Base-by-base conservation (phyloP, 768 basidiomycete genomes). In the Candolleomyces efflorescens region DNA sequence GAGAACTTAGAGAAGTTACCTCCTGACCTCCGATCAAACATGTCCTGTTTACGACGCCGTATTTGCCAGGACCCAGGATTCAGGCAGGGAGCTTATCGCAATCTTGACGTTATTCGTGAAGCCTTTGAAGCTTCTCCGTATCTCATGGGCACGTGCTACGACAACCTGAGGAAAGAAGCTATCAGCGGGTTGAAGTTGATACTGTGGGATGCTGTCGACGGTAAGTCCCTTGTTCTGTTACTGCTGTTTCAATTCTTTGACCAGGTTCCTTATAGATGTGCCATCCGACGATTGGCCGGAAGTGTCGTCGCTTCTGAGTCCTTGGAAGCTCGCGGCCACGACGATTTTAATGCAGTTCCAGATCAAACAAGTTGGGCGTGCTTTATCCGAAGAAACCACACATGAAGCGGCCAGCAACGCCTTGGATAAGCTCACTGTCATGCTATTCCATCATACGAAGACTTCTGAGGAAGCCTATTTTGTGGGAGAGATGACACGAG, bases 271-370 rank as follows among this genome's bases (percentile, higher is more conserved):
- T 50, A 26, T 62, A 72, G 80, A 82, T 54, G 72, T 79, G 18
- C 82, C 82, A 39, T 72, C 82, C 52, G 79, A 78, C 51, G 82
- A 80, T 55, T 85, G 83, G 79, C 81, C 83, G 18, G 76, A 80
- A 59, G 79, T 86, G 12, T 84, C 83, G 0, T 84, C 83, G 10
- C 73, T 89, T 32, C 73, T 92, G 26, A 91, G 88, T 60, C 91
- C 90, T 0, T 93, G 91, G 89, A 90, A 88, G 65, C 81, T 92
- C 23, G 83, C 88, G 10, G 88, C 89, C 2, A 91, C 92, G 0
- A 85, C 87, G 5, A 87, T 92, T 55, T 86, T 90, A 63, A 79
- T 92, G 60, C 87, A 90, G 58, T 80, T 92, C 39, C 82, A 85
- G 44, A 75, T 92, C 54, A 83, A 87, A 65, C 88, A 90, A 63